These are phyloP conservation scores for Tuber magnatum DNA, from an alignment of 495 filamentous ascomycete species.

Conservation along the genomic window DNA sequence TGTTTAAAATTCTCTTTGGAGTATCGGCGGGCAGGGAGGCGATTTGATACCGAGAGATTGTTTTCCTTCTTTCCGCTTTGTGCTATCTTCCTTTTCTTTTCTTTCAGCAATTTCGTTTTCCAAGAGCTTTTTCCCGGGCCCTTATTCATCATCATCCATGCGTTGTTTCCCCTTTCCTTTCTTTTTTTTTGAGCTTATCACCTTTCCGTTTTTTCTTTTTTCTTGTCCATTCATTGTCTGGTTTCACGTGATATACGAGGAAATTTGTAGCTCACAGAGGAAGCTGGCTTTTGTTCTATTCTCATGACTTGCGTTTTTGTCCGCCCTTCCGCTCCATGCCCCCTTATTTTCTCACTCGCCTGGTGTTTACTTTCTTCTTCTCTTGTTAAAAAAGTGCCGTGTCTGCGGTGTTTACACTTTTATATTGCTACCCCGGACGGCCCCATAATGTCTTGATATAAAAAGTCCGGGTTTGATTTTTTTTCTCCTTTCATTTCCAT, in stretches of 20 bases:
- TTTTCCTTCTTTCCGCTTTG: constrained; percentile 14
- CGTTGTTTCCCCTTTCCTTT: background rate
- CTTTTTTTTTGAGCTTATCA: constrained; percentile 7
- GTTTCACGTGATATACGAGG: constrained; percentile 1
- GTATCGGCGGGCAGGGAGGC: background rate
- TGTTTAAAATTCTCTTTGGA: constrained; percentile 11
- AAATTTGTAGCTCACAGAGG: background rate
- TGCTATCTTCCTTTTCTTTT: constrained; percentile 24
- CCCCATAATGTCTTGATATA: constrained; percentile 4
- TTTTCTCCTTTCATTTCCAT: background rate
- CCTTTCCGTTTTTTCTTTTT: constrained; percentile 13
- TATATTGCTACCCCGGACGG: background rate
- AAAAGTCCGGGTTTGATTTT: constrained; percentile 2
- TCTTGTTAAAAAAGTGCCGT: background rate
- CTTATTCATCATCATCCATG: background rate
- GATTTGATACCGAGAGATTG: constrained; percentile 9
- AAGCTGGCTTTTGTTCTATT: constrained; percentile 10
- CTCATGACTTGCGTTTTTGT: constrained; percentile 4
- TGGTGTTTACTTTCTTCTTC: background rate
- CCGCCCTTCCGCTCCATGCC: background rate
- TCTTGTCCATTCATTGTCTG: constrained; percentile 14
- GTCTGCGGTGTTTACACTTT: background rate
- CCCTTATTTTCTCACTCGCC: background rate
- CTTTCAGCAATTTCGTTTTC: background rate
- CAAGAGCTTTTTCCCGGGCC: background rate